Evolutionary conservation across 176 grass and related monocot genomes (phyloP).

Genomic region (Zea luxurians): DNA sequence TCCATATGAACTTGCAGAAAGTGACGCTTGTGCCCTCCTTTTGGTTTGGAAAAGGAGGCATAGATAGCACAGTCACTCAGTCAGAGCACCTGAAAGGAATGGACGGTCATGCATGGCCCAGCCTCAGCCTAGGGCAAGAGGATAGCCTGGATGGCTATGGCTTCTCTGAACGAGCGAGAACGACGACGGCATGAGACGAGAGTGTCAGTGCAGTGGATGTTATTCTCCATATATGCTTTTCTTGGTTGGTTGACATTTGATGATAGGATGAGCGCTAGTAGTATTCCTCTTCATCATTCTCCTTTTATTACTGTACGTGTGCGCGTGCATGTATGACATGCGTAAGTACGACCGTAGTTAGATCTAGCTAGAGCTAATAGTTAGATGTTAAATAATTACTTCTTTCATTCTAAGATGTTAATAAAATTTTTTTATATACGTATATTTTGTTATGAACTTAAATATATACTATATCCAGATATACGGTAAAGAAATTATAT

Average conservation of each 20-base stretch:
- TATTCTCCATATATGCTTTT: constrained; percentile 12
- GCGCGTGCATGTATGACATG: neutral
- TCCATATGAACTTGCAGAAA: neutral
- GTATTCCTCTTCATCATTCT: neutral
- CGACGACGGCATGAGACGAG: neutral
- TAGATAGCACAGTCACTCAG: neutral
- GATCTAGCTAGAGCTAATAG: too few species aligned
- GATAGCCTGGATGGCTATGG: constrained; percentile 35
- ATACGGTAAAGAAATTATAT: too few species aligned
- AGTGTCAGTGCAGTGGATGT: constrained; percentile 19
- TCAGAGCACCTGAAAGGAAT: constrained; percentile 1
- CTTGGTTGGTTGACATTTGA: neutral
- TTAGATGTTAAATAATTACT: too few species aligned
- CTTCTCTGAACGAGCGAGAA: neutral
- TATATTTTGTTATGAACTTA: too few species aligned
- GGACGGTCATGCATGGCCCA: neutral
- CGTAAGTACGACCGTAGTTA: neutral
- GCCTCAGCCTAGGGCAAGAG: neutral
- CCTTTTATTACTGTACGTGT: neutral
- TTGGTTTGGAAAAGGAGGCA: neutral
- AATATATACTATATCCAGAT: too few species aligned
- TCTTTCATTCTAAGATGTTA: too few species aligned
- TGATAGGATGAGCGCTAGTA: neutral
- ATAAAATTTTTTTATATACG: too few species aligned
- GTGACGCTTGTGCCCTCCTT: neutral